phyloP scores from a whole-genome alignment of 257 asterid species.

The Ocimum tenuiflorum region DNA sequence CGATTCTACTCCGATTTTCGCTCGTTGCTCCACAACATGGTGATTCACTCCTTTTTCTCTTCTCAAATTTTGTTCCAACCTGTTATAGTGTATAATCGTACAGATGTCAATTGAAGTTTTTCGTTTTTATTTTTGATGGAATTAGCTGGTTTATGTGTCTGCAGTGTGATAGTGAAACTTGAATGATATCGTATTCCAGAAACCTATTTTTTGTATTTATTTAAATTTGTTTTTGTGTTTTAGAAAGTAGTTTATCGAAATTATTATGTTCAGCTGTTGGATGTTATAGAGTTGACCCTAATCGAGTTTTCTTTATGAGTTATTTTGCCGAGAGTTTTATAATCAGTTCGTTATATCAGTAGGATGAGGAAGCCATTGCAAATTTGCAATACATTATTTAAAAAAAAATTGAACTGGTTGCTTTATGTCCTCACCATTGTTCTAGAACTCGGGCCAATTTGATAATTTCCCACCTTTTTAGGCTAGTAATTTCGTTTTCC shows the following conservation, averaged over 20 bases:
- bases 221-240: not conserved
- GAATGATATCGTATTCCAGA: not conserved
- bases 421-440: not conserved
- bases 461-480: not conserved
- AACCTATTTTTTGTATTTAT: not conserved
- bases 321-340: not conserved
- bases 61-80: not conserved
- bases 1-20: slow-evolving; percentile 18
- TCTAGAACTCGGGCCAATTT: not conserved
- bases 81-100: not conserved
- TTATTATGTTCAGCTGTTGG: not conserved
- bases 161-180: not conserved
- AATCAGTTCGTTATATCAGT: not conserved
- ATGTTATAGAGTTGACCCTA: not conserved
- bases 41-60: not conserved
- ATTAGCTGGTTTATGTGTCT: not conserved
- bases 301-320: not conserved
- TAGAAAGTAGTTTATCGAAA: not conserved
- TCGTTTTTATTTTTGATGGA: not conserved
- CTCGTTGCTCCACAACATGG: slow-evolving; percentile 16
- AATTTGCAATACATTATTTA: not conserved
- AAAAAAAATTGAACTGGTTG: slow-evolving; percentile 1
- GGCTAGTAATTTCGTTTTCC: not conserved
- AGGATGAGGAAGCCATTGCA: not conserved
- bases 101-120: not conserved